Conservation (phyloP, 768 basidiomycete genomes). For the Strobilomyces dryophilus region DNA sequence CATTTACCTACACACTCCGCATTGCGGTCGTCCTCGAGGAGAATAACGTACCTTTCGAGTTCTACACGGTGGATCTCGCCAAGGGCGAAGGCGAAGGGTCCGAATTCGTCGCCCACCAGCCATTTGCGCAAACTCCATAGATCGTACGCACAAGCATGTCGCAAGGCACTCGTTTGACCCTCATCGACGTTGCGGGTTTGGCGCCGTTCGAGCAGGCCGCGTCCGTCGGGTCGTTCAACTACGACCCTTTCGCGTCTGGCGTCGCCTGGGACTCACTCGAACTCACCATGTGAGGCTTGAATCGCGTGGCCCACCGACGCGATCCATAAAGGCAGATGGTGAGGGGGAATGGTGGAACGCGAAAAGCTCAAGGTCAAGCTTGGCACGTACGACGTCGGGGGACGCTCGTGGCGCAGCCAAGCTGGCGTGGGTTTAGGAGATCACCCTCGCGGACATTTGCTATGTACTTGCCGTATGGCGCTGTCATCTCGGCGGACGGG, state of each 20-base stretch:
- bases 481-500: neutral
- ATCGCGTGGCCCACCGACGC: neutral
- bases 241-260: constrained; percentile 40
- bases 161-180: constrained; percentile 34
- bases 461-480: constrained; percentile 20
- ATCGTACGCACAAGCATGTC: constrained; percentile 7
- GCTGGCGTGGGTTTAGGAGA: constrained; percentile 2
- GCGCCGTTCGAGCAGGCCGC: constrained; percentile 51
- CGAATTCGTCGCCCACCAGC: constrained; percentile 47
- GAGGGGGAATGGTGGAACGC: constrained; percentile 25
- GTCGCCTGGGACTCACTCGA: constrained; percentile 44
- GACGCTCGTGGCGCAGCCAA: constrained; percentile 25
- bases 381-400: constrained; percentile 34
- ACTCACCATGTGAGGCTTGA: constrained; percentile 39
- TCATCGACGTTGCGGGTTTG: constrained; percentile 30
- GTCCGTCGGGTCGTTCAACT: constrained; percentile 50
- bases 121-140: constrained; percentile 48
- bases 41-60: constrained; percentile 51
- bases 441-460: constrained; percentile 21
- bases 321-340: neutral
- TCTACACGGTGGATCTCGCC: constrained; percentile 37
- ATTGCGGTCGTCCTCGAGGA: constrained; percentile 50
- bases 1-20: constrained; percentile 47
- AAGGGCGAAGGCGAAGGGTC: constrained; percentile 45
- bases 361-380: constrained; percentile 30